phyloP scores from a whole-genome alignment of 179 eudicot genomes.

The Corrigiola litoralis region DNA sequence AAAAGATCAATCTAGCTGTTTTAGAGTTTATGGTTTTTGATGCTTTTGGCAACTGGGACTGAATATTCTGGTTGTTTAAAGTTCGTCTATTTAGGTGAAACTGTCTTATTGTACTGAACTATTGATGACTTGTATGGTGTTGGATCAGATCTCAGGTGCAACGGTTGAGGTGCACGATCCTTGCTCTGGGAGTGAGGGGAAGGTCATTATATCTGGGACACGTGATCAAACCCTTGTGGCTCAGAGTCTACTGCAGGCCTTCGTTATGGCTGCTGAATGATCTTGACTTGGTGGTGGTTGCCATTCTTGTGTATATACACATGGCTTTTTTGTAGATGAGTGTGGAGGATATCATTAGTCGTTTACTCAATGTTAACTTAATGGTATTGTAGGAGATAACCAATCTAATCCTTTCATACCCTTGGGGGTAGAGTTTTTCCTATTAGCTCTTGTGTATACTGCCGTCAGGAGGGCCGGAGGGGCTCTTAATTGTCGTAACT shows the following conservation, averaged over 20 bases:
- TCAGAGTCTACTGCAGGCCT: conserved; percentile 48
- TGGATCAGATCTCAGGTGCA: conserved; percentile 50
- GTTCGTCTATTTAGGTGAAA: background rate
- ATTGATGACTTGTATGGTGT: background rate
- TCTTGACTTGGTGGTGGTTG: background rate
- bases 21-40: background rate
- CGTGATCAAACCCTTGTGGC: conserved; percentile 38
- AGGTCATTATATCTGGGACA: conserved; percentile 48
- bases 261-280: conserved; percentile 27
- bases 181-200: conserved; percentile 34
- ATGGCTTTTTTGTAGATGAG: too few relatives aligned
- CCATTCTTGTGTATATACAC: background rate
- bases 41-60: background rate
- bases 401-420: too few relatives aligned
- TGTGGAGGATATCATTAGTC: too few relatives aligned
- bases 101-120: background rate
- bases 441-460: too few relatives aligned
- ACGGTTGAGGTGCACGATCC: conserved; percentile 31
- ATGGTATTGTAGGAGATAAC: too few relatives aligned
- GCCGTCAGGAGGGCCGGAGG: too few relatives aligned
- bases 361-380: too few relatives aligned
- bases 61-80: background rate
- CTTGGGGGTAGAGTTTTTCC: too few relatives aligned
- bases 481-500: too few relatives aligned
- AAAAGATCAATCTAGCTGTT: too few relatives aligned